Conservation (phyloP, 768 basidiomycete species). For the Pisolithus orientalis region DNA sequence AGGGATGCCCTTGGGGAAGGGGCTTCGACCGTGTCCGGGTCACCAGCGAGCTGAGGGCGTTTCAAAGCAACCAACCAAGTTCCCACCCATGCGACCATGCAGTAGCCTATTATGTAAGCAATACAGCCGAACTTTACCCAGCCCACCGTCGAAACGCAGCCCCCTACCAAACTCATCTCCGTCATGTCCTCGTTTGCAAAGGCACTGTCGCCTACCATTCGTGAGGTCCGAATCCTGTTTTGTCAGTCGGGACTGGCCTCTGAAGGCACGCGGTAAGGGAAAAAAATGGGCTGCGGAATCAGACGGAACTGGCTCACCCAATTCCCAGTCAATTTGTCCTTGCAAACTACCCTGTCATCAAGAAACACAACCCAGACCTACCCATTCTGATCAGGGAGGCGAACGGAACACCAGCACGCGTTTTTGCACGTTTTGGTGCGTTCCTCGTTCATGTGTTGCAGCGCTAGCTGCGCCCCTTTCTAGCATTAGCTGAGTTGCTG, state of each 20-base stretch:
- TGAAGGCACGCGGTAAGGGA: slow-evolving; percentile 63
- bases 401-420: slow-evolving; percentile 69
- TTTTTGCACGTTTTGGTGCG: slow-evolving; percentile 84
- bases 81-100: slow-evolving; percentile 5
- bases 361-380: slow-evolving; percentile 82
- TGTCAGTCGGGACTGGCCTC: slow-evolving; percentile 75
- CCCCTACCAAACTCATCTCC: slow-evolving; percentile 17
- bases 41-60: slow-evolving; percentile 10
- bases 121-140: neutral
- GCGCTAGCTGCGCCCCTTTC: neutral
- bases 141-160: too few relatives aligned
- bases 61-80: slow-evolving; percentile 16
- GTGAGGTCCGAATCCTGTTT: slow-evolving; percentile 75
- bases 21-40: slow-evolving; percentile 3
- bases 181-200: slow-evolving; percentile 61
- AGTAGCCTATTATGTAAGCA: slow-evolving; percentile 24
- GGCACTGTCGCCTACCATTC: slow-evolving; percentile 68
- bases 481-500: slow-evolving; percentile 10
- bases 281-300: neutral
- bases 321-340: slow-evolving; percentile 69
- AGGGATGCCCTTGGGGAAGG: neutral
- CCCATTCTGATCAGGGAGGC: slow-evolving; percentile 81
- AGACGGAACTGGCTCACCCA: neutral
- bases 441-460: slow-evolving; percentile 12
- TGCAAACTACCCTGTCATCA: slow-evolving; percentile 66